These are phyloP conservation scores for Populus hybrid DNA, from an alignment of 441 rosid genomes.

Conservation along the genomic window DNA sequence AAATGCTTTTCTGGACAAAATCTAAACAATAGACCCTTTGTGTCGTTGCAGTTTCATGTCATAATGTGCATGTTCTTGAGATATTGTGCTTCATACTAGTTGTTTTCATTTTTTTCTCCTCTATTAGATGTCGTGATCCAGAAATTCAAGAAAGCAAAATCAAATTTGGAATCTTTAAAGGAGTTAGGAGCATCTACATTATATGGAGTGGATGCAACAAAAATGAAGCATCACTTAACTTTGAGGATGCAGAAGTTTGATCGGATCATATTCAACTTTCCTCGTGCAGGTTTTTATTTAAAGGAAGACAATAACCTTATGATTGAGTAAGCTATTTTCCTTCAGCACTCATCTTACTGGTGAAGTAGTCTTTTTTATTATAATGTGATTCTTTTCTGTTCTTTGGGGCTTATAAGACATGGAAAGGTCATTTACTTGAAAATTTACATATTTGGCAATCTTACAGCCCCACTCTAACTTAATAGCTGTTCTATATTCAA, in stretches of 20 bases:
- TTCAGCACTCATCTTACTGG: background rate
- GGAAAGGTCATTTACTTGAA: background rate
- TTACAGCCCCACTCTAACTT: background rate
- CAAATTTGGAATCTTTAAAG: slow-evolving; percentile 34
- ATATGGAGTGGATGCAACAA: slow-evolving; percentile 56
- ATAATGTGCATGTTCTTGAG: background rate
- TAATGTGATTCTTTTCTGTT: background rate
- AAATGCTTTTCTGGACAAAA: background rate
- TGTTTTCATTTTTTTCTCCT: background rate
- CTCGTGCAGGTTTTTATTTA: slow-evolving; percentile 33
- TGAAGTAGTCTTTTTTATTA: background rate
- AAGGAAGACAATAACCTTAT: slow-evolving; percentile 22
- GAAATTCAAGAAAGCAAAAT: slow-evolving; percentile 41
- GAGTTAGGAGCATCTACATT: slow-evolving; percentile 36
- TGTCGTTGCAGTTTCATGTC: background rate
- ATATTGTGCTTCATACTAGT: background rate
- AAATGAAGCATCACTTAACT: slow-evolving; percentile 26
- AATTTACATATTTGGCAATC: background rate
- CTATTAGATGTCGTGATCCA: slow-evolving; percentile 30
- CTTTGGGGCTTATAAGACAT: background rate
- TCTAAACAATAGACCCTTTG: background rate
- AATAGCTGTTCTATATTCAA: background rate
- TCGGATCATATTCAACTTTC: slow-evolving; percentile 27
- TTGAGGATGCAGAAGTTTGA: slow-evolving; percentile 42
- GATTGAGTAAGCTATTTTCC: slow-evolving; percentile 33